Evolutionary conservation across 805 yeast species (phyloP), one percentile per base, ranked within the genome.

Genomic region (Candida coleopterorum): DNA sequence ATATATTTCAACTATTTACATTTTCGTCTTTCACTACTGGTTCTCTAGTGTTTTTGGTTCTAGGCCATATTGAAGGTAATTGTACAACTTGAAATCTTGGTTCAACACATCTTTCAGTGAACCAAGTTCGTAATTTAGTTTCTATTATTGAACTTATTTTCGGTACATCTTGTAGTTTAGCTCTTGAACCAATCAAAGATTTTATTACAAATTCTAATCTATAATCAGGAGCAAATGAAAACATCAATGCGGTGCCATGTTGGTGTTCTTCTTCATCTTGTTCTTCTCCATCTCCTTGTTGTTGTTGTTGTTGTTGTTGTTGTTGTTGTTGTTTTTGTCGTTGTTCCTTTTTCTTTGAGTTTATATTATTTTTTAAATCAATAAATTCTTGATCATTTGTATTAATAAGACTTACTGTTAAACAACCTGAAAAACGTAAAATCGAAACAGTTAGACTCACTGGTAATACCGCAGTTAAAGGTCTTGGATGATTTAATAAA

Each of bases 91-190:
- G 96, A 50, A 82, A 90, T 47, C 95, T 72, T 1, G 99, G 99
- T 46, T 87, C 94, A 9, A 93, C 93, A 53, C 96, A 87, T 43
- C 96, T 70, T 48, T 90, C 97, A 12, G 81, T 79, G 53, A 93
- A 89, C 95, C 96, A 88, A 38, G 79, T 79, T 44, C 93, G 72
- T 26, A 93, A 71, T 42, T 81, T 81, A 40, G 77, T 77, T 54
- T 93, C 97, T 27, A 93, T 79, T 28, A 93, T 64, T 40, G 85
- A 80, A 8, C 95, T 78, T 25, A 93, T 78, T 52, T 93, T 88
- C 6, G 99, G 98, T 11, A 93, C 85, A 50, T 93, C 87, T 58
- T 89, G 95, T 18, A 93, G 67, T 54, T 90, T 84, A 0, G 97
- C 86, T 32, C 95, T 72, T 1, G 97, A 85, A 1, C 99, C 99